Evolutionary conservation across 371 early-diverging fungal species (phyloP).

Genomic region (Blakeslea trispora): DNA sequence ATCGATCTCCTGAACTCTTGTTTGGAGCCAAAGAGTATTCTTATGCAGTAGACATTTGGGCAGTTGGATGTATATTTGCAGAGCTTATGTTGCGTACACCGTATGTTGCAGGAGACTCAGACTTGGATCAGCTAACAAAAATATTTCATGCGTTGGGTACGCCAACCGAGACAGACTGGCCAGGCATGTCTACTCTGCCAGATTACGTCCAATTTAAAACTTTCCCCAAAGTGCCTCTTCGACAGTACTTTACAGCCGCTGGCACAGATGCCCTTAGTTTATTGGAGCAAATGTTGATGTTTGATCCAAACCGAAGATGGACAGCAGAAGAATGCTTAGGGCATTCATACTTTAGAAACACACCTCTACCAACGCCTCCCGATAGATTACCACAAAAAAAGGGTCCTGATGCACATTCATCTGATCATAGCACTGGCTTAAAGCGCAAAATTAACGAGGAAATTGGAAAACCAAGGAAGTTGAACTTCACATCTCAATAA

Average conservation of each 20-base stretch:
- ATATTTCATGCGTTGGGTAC: slow-evolving; percentile 98
- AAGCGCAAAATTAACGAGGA: too few relatives aligned
- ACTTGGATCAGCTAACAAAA: slow-evolving; percentile 92
- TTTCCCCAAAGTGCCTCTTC: slow-evolving; percentile 77
- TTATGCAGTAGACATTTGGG: slow-evolving; percentile 97
- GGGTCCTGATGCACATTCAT: too few relatives aligned
- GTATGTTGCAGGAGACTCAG: slow-evolving; percentile 92
- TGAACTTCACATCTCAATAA: too few relatives aligned
- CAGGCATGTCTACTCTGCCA: slow-evolving; percentile 77
- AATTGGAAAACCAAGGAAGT: too few relatives aligned
- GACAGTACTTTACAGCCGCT: slow-evolving; percentile 91
- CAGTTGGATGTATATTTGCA: slow-evolving; percentile 99
- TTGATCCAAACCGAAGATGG: slow-evolving; percentile 91
- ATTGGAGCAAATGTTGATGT: slow-evolving; percentile 89
- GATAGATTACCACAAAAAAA: slow-evolving; percentile 70
- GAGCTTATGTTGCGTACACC: slow-evolving; percentile 98
- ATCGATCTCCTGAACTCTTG: slow-evolving; percentile 98
- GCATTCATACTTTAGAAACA: slow-evolving; percentile 90
- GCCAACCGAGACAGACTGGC: slow-evolving; percentile 97
- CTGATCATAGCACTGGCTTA: too few relatives aligned
- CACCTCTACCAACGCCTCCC: slow-evolving; percentile 86
- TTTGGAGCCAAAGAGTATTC: slow-evolving; percentile 93
- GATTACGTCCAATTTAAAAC: slow-evolving; percentile 66
- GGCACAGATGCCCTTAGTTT: slow-evolving; percentile 91
- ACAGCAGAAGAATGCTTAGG: slow-evolving; percentile 83